Conservation (phyloP, 2,329 filamentous ascomycete species). For the Arthrobotrys sphaeroides region DNA sequence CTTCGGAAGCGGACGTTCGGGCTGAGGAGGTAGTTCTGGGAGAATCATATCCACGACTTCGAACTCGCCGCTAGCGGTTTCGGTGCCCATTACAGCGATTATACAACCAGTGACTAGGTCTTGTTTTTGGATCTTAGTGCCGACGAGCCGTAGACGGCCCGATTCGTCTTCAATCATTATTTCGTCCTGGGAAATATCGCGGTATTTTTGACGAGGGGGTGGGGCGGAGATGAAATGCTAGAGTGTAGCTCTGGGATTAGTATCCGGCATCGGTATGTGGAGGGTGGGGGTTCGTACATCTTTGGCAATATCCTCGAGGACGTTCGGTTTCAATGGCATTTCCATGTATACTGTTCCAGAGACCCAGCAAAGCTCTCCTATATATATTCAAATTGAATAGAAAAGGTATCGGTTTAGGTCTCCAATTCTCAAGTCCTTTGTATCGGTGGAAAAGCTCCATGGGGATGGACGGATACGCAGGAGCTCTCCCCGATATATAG, state of each 20-base stretch:
- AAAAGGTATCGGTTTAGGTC: background rate
- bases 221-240: slow-evolving; percentile 90
- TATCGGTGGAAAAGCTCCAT: no score
- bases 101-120: slow-evolving; percentile 92
- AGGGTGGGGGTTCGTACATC: slow-evolving; percentile 69
- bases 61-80: slow-evolving; percentile 90
- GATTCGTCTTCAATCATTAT: slow-evolving; percentile 96
- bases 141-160: slow-evolving; percentile 81
- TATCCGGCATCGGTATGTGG: background rate
- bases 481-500: background rate
- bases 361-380: slow-evolving; percentile 83
- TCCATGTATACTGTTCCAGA: slow-evolving; percentile 96
- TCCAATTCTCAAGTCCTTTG: no score
- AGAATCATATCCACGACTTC: slow-evolving; percentile 90
- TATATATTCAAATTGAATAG: background rate
- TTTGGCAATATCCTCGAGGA: slow-evolving; percentile 92
- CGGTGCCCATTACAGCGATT: slow-evolving; percentile 91
- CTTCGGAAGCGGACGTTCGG: slow-evolving; percentile 76
- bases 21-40: slow-evolving; percentile 84
- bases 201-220: slow-evolving; percentile 78
- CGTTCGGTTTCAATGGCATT: slow-evolving; percentile 93
- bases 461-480: no score
- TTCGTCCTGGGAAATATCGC: slow-evolving; percentile 69
- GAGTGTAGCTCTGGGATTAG: background rate
- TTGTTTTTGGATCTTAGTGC: slow-evolving; percentile 72